Percentiles rank a stretch among this genome's conserved stretches.
phyloP scores from a whole-genome alignment of 805 yeast genomes.

The Wickerhamomyces chaumierensis region DNA sequence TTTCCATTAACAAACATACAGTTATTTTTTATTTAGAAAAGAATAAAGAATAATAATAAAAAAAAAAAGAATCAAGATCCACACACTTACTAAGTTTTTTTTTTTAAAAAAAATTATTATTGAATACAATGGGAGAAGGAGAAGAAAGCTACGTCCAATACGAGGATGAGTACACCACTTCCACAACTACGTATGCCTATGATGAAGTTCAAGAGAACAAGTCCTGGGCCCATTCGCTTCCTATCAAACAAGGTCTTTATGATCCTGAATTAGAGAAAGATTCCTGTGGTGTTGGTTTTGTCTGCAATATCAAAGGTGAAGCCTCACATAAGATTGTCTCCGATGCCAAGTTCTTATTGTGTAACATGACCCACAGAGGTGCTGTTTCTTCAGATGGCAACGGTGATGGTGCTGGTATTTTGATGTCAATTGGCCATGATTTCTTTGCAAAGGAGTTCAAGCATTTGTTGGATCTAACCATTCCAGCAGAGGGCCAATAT shows the following conservation, averaged over 20 bases:
- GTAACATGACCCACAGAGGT: constrained; percentile 99
- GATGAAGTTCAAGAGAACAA: constrained; percentile 69
- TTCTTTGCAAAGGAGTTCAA: constrained; percentile 79
- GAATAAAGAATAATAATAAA: too few species aligned
- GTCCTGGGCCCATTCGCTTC: constrained; percentile 89
- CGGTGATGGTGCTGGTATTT: constrained; percentile 98
- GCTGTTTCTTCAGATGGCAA: constrained; percentile 95
- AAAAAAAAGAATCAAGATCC: neutral
- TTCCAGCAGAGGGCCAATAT: constrained; percentile 78
- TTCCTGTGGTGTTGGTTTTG: constrained; percentile 98
- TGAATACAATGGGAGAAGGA: neutral
- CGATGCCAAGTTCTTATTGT: constrained; percentile 76
- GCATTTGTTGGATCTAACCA: constrained; percentile 48
- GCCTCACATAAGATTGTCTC: constrained; percentile 86
- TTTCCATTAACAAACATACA: too few species aligned
- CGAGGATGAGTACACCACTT: neutral
- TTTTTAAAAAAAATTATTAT: too few species aligned
- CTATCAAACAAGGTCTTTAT: constrained; percentile 79
- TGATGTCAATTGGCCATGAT: constrained; percentile 84
- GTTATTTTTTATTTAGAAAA: too few species aligned
- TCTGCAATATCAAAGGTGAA: constrained; percentile 84
- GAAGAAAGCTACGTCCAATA: neutral
- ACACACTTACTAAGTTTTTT: too few species aligned
- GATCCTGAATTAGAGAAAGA: constrained; percentile 92
- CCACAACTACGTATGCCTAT: constrained; percentile 27